Base-by-base conservation (phyloP, 2,329 filamentous ascomycete genomes). In the Sporothrix brasiliensis region DNA sequence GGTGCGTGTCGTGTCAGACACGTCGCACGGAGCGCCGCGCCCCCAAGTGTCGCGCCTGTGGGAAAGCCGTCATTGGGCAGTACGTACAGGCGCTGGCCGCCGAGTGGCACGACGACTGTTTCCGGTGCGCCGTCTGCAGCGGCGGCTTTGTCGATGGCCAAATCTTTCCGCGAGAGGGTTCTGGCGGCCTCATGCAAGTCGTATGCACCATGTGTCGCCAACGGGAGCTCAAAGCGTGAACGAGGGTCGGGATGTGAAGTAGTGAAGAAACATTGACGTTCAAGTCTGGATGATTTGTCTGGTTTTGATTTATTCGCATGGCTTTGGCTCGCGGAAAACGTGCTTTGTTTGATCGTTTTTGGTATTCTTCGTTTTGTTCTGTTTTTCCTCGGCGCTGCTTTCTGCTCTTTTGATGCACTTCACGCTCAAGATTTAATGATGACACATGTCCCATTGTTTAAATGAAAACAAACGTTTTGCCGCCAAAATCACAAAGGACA, bases 41-140 rank as follows among this genome's bases (percentile, higher is more conserved):
- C 14, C 91, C 93, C 60, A 96, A 97, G 80, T 99, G 95, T 80
- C 87, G 88, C 75, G 92, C 90, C 76, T 99, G 95, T 81, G 89
- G 88, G 76, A 88, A 87, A 76, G 91, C 93, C 10, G 93, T 98
- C 69, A 89, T 95, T 67, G 94, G 97, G 66, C 88, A 94, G 77
- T 96, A 97, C 71, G 89, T 99, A 24, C 90, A 91, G 77, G 95
- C 95, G 0, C 83, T 99, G 56, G 94, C 93, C 5, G 89, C 88
- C 14, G 94, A 98, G 82, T 99, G 95, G 94, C 95, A 99, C 80
- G 90, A 92, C 69, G 85, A 89, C 72, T 99, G 95, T 80, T 99
- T 99, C 81, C 89, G 90, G 70, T 99, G 95, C 78, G 86, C 84
- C 19, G 82, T 83, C 19, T 91, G 88, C 75, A 79, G 82, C 13